These are phyloP conservation scores for Exophiala mesophila DNA, from an alignment of 2,329 filamentous ascomycete species.

Conservation along the genomic window DNA sequence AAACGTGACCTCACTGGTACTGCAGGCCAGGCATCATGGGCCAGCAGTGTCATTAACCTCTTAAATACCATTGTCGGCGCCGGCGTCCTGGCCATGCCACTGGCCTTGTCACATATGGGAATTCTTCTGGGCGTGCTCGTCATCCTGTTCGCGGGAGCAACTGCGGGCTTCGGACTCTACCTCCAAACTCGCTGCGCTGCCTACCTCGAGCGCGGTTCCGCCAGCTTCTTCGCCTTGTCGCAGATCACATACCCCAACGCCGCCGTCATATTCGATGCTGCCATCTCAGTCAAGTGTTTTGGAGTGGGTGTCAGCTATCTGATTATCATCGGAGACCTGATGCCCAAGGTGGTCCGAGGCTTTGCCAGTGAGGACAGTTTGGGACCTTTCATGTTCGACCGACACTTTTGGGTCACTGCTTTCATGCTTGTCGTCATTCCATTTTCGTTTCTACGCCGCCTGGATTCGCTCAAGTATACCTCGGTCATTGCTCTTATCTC, in stretches of 20 bases:
- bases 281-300: constrained; percentile 97
- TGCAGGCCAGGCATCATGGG: constrained; percentile 74
- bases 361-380: constrained; percentile 63
- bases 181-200: constrained; percentile 88
- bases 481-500: constrained; percentile 86
- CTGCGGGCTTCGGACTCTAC: constrained; percentile 88
- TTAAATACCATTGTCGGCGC: constrained; percentile 96
- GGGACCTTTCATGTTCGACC: constrained; percentile 72
- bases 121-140: constrained; percentile 77
- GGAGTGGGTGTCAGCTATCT: constrained; percentile 95
- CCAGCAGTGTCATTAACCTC: constrained; percentile 89
- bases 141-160: constrained; percentile 85
- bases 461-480: constrained; percentile 97
- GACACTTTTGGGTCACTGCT: constrained; percentile 95
- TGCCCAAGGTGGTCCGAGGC: constrained; percentile 87
- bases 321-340: constrained; percentile 97
- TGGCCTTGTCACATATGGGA: constrained; percentile 91
- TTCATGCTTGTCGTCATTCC: constrained; percentile 92
- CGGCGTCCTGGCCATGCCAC: constrained; percentile 91
- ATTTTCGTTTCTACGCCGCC: constrained; percentile 79
- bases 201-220: constrained; percentile 81
- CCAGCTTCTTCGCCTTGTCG: constrained; percentile 94
- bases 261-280: constrained; percentile 88
- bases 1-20: constrained; percentile 63
- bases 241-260: constrained; percentile 97